Evolutionary conservation across 139 green algal genomes (phyloP).

Genomic region (Axilococcus clingmanii): DNA sequence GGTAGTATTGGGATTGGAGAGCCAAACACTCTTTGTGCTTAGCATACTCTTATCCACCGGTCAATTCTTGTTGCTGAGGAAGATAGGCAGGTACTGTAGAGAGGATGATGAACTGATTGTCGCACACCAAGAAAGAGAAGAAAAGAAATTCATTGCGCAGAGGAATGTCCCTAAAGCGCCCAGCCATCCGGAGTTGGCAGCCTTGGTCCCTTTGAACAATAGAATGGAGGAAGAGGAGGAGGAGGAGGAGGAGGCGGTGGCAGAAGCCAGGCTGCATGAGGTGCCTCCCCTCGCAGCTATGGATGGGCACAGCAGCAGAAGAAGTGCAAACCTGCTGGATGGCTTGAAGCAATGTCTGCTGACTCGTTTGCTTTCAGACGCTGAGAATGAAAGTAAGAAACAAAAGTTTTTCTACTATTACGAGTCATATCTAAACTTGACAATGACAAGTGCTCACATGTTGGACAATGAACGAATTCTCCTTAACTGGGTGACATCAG

Average conservation of each 20-base stretch:
- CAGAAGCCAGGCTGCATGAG: slow-evolving; percentile 19
- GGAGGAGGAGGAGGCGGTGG: slow-evolving; percentile 21
- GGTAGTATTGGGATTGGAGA: background rate
- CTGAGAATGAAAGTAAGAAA: background rate
- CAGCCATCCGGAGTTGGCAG: background rate
- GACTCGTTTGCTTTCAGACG: slow-evolving; percentile 11
- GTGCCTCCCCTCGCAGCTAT: slow-evolving; percentile 9
- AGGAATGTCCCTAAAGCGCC: too few species aligned
- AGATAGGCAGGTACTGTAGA: slow-evolving; percentile 16
- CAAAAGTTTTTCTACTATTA: slow-evolving; percentile 8
- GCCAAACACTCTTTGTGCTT: too few species aligned
- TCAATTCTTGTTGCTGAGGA: slow-evolving; percentile 3
- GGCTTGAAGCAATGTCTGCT: slow-evolving; percentile 27
- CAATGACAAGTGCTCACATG: background rate
- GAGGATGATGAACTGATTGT: slow-evolving; percentile 4
- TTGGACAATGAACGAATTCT: slow-evolving; percentile 1
- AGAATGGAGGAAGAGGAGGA: slow-evolving; percentile 54
- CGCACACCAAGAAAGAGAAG: too few species aligned
- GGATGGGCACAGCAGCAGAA: slow-evolving; percentile 7
- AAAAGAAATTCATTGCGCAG: too few species aligned
- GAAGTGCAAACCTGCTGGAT: background rate
- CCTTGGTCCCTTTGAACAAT: too few species aligned
- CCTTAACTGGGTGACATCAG: background rate
- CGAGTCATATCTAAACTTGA: background rate
- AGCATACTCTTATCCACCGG: too few species aligned